Base-by-base conservation (phyloP, 495 filamentous ascomycete species). In the Hypoxylon fuscum region DNA sequence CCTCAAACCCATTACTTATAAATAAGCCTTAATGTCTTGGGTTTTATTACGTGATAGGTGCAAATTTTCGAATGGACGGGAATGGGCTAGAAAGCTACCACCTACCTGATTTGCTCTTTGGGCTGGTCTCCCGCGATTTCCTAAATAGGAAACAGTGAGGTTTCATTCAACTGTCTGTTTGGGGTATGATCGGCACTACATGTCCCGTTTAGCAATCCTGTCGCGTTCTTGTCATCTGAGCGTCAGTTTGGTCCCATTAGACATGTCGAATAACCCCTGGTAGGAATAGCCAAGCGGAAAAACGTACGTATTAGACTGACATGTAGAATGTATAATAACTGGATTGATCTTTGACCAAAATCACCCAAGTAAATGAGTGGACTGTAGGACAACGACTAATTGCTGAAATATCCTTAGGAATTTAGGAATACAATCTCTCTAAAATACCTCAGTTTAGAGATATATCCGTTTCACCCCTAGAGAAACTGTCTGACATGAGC, bases 141-240 rank as follows among this genome's bases (percentile, higher is more conserved):
- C 37, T 40, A 40, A 40, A 40, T 15, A 5, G 37, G 37, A 40
- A 20, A 40, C 6, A 40, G 37, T 40, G 37, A 40, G 15, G 37
- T 20, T 5, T 17, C 37, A 18, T 6, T 12, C 9, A 35, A 35
- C 15, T 15, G 18, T 40, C 37, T 15, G 5, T 20, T 40, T 40
- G 37, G 37, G 15, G 37, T 3, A 40, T 10, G 3, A 20, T 15
- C 37, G 37, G 37, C 15, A 40, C 15, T 7, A 40, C 37, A 40
- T 4, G 6, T 15, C 17, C 37, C 37, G 37, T 40, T 40, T 20
- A 20, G 15, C 15, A 40, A 7, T 17, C 15, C 32, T 5, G 25
- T 27, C 25, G 25, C 25, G 25, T 27, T 27, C 25, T 27, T 35
- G 15, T 40, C 10, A 40, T 20, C 37, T 10, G 15, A 40, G 6